phyloP scores from a whole-genome alignment of 805 yeast species.

The Starmera amethionina region DNA sequence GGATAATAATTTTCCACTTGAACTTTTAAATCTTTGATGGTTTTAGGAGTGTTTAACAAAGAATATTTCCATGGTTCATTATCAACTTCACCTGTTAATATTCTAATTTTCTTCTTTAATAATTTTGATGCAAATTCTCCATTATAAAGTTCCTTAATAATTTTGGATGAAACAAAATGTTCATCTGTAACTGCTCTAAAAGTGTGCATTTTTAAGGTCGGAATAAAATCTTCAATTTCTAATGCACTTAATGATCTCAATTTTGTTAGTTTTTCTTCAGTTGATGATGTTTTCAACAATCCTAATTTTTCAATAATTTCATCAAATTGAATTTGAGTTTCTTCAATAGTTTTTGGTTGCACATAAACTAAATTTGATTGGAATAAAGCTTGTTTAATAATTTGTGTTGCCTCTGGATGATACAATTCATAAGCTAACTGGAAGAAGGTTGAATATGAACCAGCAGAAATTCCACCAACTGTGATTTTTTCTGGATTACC shows the following conservation, averaged over 20 bases:
- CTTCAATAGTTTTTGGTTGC: constrained; percentile 29
- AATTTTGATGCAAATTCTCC: constrained; percentile 20
- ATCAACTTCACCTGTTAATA: constrained; percentile 25
- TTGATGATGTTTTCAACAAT: constrained; percentile 7
- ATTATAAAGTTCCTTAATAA: constrained; percentile 22
- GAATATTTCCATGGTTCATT: constrained; percentile 25
- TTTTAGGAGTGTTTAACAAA: constrained; percentile 20
- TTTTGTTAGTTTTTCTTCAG: constrained; percentile 12
- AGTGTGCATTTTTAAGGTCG: constrained; percentile 19
- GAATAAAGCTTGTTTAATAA: constrained; percentile 27
- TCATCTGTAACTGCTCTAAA: constrained; percentile 32
- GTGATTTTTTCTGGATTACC: constrained; percentile 35
- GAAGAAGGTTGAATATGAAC: constrained; percentile 31
- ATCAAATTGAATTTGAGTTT: constrained; percentile 26
- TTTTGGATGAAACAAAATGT: constrained; percentile 22
- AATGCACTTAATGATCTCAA: constrained; percentile 14
- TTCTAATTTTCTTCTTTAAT: constrained; percentile 11
- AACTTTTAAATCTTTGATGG: constrained; percentile 18
- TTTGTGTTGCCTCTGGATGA: constrained; percentile 27
- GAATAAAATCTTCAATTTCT: constrained; percentile 16
- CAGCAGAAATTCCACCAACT: constrained; percentile 38
- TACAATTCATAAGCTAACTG: constrained; percentile 33
- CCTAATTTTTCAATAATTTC: constrained; percentile 22
- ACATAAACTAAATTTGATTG: constrained; percentile 27
- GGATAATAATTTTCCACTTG: constrained; percentile 30